A percentile compares a stretch with the other conserved stretches of the same genome.
Evolutionary conservation across 1,284 basidiomycete species (phyloP).

Genomic region (Agaricales sp.): DNA sequence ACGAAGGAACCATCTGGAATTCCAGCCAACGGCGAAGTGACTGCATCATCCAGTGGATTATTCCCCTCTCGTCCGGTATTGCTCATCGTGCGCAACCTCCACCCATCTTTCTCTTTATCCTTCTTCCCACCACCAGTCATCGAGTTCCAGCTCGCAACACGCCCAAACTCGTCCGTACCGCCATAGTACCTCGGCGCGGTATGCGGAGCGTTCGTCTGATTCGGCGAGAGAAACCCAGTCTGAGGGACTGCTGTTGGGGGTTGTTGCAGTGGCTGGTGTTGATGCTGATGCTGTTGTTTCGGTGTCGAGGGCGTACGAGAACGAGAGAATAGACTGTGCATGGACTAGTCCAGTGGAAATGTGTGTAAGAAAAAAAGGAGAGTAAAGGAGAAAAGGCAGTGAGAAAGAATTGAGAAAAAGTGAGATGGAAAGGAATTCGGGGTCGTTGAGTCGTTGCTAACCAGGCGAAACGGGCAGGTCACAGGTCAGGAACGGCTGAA

Average conservation of each 20-base stretch:
- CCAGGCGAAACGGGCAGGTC: too few species aligned
- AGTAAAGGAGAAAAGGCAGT: too few species aligned
- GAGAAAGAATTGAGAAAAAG: too few species aligned
- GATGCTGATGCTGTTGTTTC: conserved; percentile 62
- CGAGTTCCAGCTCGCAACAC: neutral
- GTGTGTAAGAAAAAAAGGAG: too few species aligned
- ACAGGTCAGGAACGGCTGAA: too few species aligned
- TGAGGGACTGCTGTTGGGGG: conserved; percentile 23
- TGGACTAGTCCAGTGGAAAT: too few species aligned
- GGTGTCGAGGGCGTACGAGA: conserved; percentile 28
- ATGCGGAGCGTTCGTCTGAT: too few species aligned
- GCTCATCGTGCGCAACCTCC: conserved; percentile 19
- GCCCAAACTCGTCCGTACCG: neutral
- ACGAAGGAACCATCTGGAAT: conserved; percentile 1
- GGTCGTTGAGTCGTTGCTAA: too few species aligned
- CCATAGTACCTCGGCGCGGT: too few species aligned
- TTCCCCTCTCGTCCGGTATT: conserved; percentile 23
- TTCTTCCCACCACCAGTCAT: neutral
- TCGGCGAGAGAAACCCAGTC: too few species aligned
- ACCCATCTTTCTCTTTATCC: conserved; percentile 7
- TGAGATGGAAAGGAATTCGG: too few species aligned
- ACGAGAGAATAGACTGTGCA: conserved; percentile 36
- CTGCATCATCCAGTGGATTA: conserved; percentile 2
- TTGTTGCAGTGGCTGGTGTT: conserved; percentile 36
- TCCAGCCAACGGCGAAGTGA: neutral